Conservation (phyloP, 2,329 filamentous ascomycete genomes). For the Aureobasidium sp. region DNA sequence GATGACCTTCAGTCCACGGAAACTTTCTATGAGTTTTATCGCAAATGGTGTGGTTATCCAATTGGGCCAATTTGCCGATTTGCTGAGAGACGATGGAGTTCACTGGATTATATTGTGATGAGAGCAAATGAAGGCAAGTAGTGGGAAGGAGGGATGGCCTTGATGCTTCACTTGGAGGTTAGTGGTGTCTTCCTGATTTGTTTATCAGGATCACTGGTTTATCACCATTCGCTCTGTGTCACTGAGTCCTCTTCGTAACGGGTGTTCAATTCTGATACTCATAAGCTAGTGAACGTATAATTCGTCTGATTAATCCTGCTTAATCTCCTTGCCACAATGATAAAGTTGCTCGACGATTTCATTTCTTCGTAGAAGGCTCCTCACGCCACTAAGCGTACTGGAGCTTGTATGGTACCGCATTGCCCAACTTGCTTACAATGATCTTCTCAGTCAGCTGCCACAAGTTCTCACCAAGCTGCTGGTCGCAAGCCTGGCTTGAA, state of each 20-base stretch:
- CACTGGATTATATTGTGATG: too few species aligned
- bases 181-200: background rate
- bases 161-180: background rate
- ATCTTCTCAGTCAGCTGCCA: conserved; percentile 39
- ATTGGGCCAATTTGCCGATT: background rate
- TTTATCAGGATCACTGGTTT: background rate
- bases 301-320: background rate
- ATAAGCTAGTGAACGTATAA: too few species aligned
- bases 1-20: background rate
- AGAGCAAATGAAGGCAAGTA: background rate
- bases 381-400: background rate
- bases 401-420: background rate
- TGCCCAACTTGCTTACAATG: conserved; percentile 32
- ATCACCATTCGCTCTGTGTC: background rate
- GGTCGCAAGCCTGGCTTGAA: conserved; percentile 34
- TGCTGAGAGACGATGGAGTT: background rate
- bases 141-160: background rate
- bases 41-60: background rate
- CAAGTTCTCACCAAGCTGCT: conserved; percentile 33
- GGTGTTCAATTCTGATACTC: too few species aligned
- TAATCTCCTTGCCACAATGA: background rate
- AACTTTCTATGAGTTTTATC: background rate
- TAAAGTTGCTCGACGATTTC: background rate
- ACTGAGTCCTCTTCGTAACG: too few species aligned
- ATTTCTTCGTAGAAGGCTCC: background rate